Evolutionary conservation across 345 rosid genomes (phyloP).

Genomic region (Limnanthes douglasii): DNA sequence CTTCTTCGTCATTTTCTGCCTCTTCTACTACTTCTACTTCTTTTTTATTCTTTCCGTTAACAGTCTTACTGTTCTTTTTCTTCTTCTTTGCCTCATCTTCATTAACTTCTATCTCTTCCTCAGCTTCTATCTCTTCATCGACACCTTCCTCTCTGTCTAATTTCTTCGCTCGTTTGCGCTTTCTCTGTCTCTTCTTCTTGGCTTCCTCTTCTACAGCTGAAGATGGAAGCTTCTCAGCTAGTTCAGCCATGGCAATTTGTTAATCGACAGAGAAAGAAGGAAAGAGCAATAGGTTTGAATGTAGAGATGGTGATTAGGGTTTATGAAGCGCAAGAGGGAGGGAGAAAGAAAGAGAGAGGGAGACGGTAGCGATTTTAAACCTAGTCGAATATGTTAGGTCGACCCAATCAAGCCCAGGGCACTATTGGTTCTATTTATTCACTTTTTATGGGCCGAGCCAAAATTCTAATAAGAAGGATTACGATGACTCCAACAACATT

Average conservation of each 20-base stretch:
- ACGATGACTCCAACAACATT: no score
- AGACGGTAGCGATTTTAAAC: no score
- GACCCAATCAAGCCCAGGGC: no score
- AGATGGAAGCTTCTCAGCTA: conserved; percentile 3
- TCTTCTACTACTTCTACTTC: conserved; percentile 8
- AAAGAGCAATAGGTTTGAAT: no score
- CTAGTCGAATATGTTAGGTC: no score
- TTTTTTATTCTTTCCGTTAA: conserved; percentile 8
- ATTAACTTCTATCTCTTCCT: conserved; percentile 1
- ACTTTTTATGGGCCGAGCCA: no score
- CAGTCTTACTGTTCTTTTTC: conserved; percentile 9
- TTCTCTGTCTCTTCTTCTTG: conserved; percentile 23
- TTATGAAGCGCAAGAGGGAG: no score
- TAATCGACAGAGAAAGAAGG: no score
- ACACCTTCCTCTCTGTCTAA: conserved; percentile 4
- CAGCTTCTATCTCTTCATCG: conserved; percentile 8
- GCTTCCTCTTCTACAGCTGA: conserved; percentile 13
- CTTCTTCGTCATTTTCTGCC: conserved; percentile 11
- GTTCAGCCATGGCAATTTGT: conserved; percentile 22
- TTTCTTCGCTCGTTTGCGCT: conserved; percentile 22
- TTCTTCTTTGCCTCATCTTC: conserved; percentile 6
- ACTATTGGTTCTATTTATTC: no score
- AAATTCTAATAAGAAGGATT: no score
- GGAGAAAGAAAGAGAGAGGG: no score
- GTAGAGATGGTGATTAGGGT: no score